Conservation (phyloP, 441 rosid species). For the Pelargonium cotyledonis region DNA sequence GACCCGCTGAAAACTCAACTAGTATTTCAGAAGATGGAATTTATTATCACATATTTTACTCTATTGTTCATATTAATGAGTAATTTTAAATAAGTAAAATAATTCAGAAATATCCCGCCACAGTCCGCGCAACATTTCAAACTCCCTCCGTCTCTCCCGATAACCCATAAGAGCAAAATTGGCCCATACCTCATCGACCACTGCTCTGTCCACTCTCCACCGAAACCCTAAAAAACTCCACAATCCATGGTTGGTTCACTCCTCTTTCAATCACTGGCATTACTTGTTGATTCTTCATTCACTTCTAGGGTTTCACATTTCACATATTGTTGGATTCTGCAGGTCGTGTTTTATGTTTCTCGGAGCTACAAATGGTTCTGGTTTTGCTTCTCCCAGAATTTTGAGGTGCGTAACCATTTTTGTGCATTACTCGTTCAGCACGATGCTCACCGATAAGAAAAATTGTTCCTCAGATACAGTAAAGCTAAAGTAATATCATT, state of each 20-base stretch:
- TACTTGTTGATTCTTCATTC: not conserved
- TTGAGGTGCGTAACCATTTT: not conserved
- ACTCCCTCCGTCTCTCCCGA: not conserved
- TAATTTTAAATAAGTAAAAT: too few species aligned
- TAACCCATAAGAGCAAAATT: not conserved
- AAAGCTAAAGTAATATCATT: not conserved
- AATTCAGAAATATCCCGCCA: slow-evolving; percentile 1
- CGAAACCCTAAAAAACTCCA: not conserved
- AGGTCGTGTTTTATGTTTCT: not conserved
- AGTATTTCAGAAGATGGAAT: too few species aligned
- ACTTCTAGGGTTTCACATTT: slow-evolving; percentile 2
- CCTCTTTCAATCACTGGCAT: not conserved
- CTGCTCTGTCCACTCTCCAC: not conserved
- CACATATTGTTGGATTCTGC: not conserved
- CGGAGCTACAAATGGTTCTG: not conserved
- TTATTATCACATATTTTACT: too few species aligned
- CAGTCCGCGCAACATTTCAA: slow-evolving; percentile 2
- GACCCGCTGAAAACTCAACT: too few species aligned
- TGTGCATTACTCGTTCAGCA: not conserved
- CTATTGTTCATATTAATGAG: too few species aligned
- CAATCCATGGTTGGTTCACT: not conserved
- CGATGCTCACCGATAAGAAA: not conserved
- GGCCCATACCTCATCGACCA: not conserved
- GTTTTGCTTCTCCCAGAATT: not conserved
- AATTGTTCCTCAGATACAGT: not conserved